Evolutionary conservation across 2,329 filamentous ascomycete genomes (phyloP).

Genomic region (Hirsutella thompsonii): DNA sequence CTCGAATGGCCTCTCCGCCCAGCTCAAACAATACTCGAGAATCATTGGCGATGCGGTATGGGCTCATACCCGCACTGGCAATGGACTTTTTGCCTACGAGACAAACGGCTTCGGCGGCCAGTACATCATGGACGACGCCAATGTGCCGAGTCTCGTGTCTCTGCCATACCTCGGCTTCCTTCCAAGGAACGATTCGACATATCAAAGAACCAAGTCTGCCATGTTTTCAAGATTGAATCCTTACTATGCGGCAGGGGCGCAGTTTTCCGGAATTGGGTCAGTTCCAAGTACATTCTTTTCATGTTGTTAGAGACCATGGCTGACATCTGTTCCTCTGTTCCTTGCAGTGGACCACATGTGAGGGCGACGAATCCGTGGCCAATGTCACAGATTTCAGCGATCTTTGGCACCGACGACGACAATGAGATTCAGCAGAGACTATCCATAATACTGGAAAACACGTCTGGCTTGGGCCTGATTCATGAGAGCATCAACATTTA

Average conservation of each 20-base stretch:
- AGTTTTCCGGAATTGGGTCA: slow-evolving; percentile 14
- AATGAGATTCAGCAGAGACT: slow-evolving; percentile 21
- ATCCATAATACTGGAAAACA: slow-evolving; percentile 25
- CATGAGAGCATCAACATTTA: slow-evolving; percentile 35
- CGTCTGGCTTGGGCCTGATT: slow-evolving; percentile 28
- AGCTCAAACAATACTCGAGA: slow-evolving; percentile 25
- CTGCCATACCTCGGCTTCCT: slow-evolving; percentile 52
- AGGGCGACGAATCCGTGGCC: slow-evolving; percentile 46
- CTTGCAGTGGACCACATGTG: slow-evolving; percentile 45
- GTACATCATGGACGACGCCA: slow-evolving; percentile 61
- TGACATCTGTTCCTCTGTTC: neutral
- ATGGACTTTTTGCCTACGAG: slow-evolving; percentile 64
- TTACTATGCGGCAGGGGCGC: slow-evolving; percentile 40
- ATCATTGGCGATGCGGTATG: slow-evolving; percentile 57
- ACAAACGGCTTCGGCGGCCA: slow-evolving; percentile 59
- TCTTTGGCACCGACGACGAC: slow-evolving; percentile 30
- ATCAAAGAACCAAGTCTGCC: slow-evolving; percentile 70
- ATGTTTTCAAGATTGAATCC: slow-evolving; percentile 66
- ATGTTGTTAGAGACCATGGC: neutral
- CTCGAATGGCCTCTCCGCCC: slow-evolving; percentile 49
- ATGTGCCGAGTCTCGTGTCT: slow-evolving; percentile 54
- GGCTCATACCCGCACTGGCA: slow-evolving; percentile 28
- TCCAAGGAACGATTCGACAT: slow-evolving; percentile 46
- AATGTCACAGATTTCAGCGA: slow-evolving; percentile 40
- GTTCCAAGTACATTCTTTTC: slow-evolving; percentile 1